phyloP scores from a whole-genome alignment of 2,329 filamentous ascomycete species.

The Ilyonectria robusta region DNA sequence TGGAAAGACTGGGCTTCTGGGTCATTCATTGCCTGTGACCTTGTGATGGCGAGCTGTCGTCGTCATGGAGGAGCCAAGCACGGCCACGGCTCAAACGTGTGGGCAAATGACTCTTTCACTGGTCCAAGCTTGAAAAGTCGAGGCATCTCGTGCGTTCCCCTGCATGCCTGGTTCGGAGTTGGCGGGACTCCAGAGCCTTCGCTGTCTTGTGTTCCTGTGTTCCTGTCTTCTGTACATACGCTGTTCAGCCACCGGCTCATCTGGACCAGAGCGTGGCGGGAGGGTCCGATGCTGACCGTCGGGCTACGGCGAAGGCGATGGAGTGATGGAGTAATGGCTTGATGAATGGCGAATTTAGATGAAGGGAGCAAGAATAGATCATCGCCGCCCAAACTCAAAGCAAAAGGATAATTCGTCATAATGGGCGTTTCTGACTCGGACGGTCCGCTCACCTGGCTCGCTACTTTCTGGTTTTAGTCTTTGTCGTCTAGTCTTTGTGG shows the following conservation, averaged over 20 bases:
- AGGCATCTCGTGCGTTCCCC: slow-evolving; percentile 11
- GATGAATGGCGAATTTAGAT: neutral
- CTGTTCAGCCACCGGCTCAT: neutral
- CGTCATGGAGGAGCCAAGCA: slow-evolving; percentile 19
- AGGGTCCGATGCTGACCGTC: neutral
- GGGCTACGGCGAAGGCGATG: neutral
- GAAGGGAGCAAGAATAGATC: neutral
- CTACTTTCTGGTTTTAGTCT: neutral
- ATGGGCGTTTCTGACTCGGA: too few species aligned
- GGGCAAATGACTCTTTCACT: slow-evolving; percentile 17
- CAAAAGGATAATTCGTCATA: neutral
- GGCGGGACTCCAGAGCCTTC: neutral
- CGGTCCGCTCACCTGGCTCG: too few species aligned
- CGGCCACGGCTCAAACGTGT: slow-evolving; percentile 21
- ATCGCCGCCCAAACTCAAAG: neutral
- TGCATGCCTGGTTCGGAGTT: neutral
- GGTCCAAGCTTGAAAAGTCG: slow-evolving; percentile 21
- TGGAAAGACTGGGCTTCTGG: neutral
- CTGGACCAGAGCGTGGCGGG: neutral
- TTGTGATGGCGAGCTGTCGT: slow-evolving; percentile 38
- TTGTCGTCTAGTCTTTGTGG: slow-evolving; percentile 1
- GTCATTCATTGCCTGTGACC: slow-evolving; percentile 30
- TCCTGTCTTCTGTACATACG: too few species aligned
- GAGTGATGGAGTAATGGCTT: neutral
- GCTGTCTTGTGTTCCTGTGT: neutral